Evolutionary conservation across 169 alveolate species (phyloP), one percentile per base, ranked within the genome.

Genomic region (Plasmodium yoelii): DNA sequence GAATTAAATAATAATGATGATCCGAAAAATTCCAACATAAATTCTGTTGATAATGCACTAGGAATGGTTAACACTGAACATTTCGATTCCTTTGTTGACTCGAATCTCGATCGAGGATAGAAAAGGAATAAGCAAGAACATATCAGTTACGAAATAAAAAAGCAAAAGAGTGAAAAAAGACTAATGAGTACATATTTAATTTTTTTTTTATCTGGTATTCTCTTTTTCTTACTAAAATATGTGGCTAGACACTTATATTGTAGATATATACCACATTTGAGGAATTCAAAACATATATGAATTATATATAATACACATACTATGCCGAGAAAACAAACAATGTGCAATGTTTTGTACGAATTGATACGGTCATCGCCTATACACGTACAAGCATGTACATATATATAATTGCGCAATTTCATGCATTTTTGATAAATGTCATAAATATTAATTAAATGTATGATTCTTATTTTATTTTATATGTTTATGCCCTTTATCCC

Each of bases 101-200:
- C n/a, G 18, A 67, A 39, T 34, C 56, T 15, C 28, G 64, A 46
- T 51, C 69, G 47, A 63, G 64, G 65, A 22, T 55, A 24, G 42
- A 57, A n/a, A 53, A 10, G 24, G 42, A 22, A 61, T 39, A 77
- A 28, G 24, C 69, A 56, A 49, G 63, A 77, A 42, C 39, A 49
- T 39, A 0, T 51, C 18, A 69, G 49, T 10, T 59, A 42, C 46
- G 18, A 42, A 42, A 28, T 42, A 55, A 18, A 44, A 7, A 46
- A 73, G 22, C 55, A 73, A 8, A 75, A 56, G 0, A 22, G 7
- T 34, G 42, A 34, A 4, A 3, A 34, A 34, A 34, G 6, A 34
- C 6, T 34, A 34, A 34, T 34, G 42, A 34, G 5, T 3, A 34
- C 42, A 34, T 34, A 34, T 34, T 34, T 34, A 34, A 3, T 34